phyloP scores from a whole-genome alignment of 331 rosid genomes.

The Pyrus hybrid region DNA sequence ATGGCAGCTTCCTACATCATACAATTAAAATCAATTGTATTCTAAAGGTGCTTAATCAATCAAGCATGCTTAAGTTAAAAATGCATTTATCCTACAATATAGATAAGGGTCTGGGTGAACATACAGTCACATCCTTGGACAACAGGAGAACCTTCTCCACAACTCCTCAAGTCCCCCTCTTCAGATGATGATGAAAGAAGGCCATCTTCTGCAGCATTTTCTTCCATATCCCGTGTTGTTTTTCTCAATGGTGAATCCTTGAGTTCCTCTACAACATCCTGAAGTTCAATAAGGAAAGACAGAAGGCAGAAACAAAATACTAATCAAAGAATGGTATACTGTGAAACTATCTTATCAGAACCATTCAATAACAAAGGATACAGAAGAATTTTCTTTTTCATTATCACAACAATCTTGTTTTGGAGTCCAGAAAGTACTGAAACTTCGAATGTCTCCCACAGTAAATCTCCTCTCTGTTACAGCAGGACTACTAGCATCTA shows the following conservation, averaged over 20 bases:
- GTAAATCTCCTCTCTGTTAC: constrained; percentile 28
- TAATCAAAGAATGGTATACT: constrained; percentile 9
- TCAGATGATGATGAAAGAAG: constrained; percentile 54
- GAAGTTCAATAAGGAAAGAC: constrained; percentile 55
- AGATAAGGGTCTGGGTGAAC: constrained; percentile 1
- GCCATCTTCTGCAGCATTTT: constrained; percentile 33
- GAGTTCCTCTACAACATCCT: constrained; percentile 41
- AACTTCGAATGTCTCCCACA: constrained; percentile 33
- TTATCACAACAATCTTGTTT: constrained; percentile 28
- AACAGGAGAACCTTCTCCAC: constrained; percentile 40
- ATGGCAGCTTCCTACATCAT: background rate
- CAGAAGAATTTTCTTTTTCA: constrained; percentile 35
- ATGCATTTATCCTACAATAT: background rate
- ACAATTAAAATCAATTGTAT: background rate
- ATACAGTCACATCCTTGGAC: constrained; percentile 14
- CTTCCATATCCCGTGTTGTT: constrained; percentile 21
- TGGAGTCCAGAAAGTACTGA: constrained; percentile 30
- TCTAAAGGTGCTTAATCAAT: background rate
- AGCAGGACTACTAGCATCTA: constrained; percentile 27
- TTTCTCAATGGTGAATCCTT: constrained; percentile 27
- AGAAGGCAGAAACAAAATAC: constrained; percentile 18
- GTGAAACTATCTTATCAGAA: constrained; percentile 10
- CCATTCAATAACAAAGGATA: constrained; percentile 43
- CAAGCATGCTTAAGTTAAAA: background rate
- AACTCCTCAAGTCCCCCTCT: constrained; percentile 26